Conservation (phyloP, 306 rosid species). For the Casuarina equisetifolia region DNA sequence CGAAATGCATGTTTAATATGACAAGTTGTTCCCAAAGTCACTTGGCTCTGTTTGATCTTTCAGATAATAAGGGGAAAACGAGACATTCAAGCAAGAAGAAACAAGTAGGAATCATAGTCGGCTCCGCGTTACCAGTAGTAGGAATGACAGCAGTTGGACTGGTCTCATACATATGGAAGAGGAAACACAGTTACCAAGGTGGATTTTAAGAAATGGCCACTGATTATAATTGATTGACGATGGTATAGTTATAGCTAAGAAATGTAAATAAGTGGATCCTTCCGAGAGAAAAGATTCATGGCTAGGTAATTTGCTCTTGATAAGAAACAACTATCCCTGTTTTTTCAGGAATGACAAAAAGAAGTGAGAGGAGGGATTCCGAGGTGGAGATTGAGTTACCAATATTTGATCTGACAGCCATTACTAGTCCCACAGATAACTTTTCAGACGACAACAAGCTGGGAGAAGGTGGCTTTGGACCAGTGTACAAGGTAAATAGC, state of each 20-base stretch:
- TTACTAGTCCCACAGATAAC: conserved; percentile 40
- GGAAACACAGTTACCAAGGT: neutral
- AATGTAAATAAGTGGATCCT: neutral
- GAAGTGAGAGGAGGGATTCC: neutral
- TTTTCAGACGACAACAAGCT: conserved; percentile 48
- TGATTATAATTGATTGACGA: neutral
- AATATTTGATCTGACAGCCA: conserved; percentile 28
- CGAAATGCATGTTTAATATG: no score
- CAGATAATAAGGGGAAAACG: neutral
- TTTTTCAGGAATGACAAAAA: neutral
- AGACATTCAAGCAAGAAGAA: neutral
- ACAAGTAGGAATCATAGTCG: neutral
- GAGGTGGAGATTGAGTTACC: conserved; percentile 54
- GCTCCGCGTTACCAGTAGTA: neutral
- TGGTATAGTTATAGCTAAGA: no score
- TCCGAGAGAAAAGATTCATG: neutral
- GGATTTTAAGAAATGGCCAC: neutral
- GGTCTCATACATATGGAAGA: neutral
- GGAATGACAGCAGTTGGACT: neutral
- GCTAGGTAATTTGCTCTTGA: neutral
- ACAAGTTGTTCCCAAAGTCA: no score
- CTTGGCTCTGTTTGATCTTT: neutral
- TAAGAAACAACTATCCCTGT: neutral
- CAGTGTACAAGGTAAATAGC: conserved; percentile 46
- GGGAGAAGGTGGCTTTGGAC: conserved; percentile 70